Evolutionary conservation across 2,329 filamentous ascomycete species (phyloP), one percentile per base, ranked within the genome.

Genomic region (Talaromyces piceae): DNA sequence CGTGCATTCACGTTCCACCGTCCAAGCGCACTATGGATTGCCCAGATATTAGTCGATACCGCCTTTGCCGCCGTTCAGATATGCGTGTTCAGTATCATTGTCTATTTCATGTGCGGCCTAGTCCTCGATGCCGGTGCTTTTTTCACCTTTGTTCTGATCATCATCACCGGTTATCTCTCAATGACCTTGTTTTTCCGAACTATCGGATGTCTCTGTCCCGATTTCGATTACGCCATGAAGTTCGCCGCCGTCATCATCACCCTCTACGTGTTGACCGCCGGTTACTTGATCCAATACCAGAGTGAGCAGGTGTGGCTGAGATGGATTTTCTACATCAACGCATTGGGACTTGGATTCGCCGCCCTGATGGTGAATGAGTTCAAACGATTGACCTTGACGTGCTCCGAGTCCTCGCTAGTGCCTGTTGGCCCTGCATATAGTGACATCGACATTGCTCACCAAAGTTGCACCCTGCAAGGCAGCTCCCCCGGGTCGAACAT

Each of bases 311-410:
- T 84, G 3, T 91, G 87, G 84, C 66, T 91, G 5, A 75, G 85
- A 16, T 93, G 88, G 88, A 63, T 66, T 25, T 60, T 56, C 22
- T 91, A 84, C 73, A 73, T 90, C 66, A 89, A 90, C 54, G 77
- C 83, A 0, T 72, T 91, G 0, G 88, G 87, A 43, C 76, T 93
- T 2, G 81, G 83, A 0, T 94, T 95, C 63, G 79, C 84, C 9
- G 75, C 82, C 2, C 68, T 95, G 68, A 93, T 95, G 87, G 81
- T 87, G 60, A 95, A 95, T 61, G 90, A 95, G 63, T 95, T 95
- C 61, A 76, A 77, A 30, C 71, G 79, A 9, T 74, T 87, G 39
- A 76, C 83, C 25, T 73, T 95, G 64, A 82, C 78, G 0, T 95
- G 90, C 61, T 80, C 79, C 0, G 73, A 74, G 2, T 76, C 79